Percentiles rank a stretch among this genome's conserved stretches.
These are phyloP conservation scores for Wickerhamiella infanticola DNA, from an alignment of 1,139 yeast species.

Conservation along the genomic window DNA sequence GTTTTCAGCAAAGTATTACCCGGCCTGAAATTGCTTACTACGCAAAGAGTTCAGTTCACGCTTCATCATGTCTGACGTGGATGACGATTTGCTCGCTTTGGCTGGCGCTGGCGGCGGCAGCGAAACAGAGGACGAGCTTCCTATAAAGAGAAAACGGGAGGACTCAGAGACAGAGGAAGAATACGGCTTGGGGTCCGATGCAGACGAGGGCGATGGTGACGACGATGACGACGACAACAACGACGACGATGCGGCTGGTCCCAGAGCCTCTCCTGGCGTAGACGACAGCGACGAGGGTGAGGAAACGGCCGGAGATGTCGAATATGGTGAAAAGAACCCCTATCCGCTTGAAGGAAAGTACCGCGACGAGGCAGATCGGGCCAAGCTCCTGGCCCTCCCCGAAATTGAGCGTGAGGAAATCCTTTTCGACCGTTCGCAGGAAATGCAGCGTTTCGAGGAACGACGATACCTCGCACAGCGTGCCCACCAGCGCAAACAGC, in stretches of 20 bases:
- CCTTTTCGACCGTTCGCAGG: constrained; percentile 83
- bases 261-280: no score
- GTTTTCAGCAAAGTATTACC: no score
- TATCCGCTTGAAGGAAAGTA: constrained; percentile 90
- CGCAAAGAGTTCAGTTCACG: neutral
- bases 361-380: constrained; percentile 67
- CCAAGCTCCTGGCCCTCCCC: constrained; percentile 52
- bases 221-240: constrained; percentile 14
- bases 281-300: constrained; percentile 14
- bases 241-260: constrained; percentile 15
- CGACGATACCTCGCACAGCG: constrained; percentile 69
- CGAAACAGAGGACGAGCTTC: constrained; percentile 11
- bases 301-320: constrained; percentile 31
- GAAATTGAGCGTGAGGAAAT: constrained; percentile 86
- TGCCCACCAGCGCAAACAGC: constrained; percentile 37
- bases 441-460: constrained; percentile 75
- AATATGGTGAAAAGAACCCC: constrained; percentile 41
- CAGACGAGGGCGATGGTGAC: constrained; percentile 8
- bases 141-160: constrained; percentile 1
- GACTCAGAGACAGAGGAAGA: neutral
- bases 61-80: constrained; percentile 10
- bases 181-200: neutral
- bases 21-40: neutral
- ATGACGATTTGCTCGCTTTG: constrained; percentile 17
- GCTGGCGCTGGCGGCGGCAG: constrained; percentile 14